Evolutionary conservation across 2,329 filamentous ascomycete genomes (phyloP).

Genomic region (Penicillium sp.): DNA sequence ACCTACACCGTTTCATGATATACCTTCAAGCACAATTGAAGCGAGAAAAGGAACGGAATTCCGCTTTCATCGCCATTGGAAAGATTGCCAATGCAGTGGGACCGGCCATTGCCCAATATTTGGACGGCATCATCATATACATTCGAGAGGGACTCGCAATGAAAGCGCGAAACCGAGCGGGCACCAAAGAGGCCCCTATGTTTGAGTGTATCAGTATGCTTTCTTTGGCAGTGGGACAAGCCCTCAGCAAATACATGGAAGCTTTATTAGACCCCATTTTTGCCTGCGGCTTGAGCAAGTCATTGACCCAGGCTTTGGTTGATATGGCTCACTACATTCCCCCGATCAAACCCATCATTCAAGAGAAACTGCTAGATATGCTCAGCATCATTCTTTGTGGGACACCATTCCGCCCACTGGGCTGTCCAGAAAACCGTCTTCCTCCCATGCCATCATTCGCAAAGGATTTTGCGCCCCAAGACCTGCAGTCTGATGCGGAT

Average conservation of each 20-base stretch:
- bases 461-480: slow-evolving; percentile 81
- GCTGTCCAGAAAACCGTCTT: slow-evolving; percentile 84
- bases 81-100: slow-evolving; percentile 96
- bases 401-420: slow-evolving; percentile 86
- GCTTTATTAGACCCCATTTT: slow-evolving; percentile 94
- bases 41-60: slow-evolving; percentile 89
- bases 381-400: slow-evolving; percentile 91
- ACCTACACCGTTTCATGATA: slow-evolving; percentile 95
- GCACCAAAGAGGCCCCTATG: slow-evolving; percentile 68
- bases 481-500: slow-evolving; percentile 80
- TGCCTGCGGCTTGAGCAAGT: slow-evolving; percentile 89
- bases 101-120: slow-evolving; percentile 89
- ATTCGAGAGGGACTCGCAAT: slow-evolving; percentile 86
- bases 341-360: slow-evolving; percentile 86
- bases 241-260: slow-evolving; percentile 97
- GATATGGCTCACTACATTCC: slow-evolving; percentile 99
- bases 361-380: slow-evolving; percentile 91
- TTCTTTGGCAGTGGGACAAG: slow-evolving; percentile 91
- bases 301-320: slow-evolving; percentile 90
- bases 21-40: slow-evolving; percentile 92
- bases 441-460: slow-evolving; percentile 78
- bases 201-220: slow-evolving; percentile 98
- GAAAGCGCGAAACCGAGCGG: slow-evolving; percentile 66
- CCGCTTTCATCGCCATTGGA: slow-evolving; percentile 93
- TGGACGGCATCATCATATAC: slow-evolving; percentile 90